phyloP scores from a whole-genome alignment of 331 rosid species.

The Dryas integrifolia region DNA sequence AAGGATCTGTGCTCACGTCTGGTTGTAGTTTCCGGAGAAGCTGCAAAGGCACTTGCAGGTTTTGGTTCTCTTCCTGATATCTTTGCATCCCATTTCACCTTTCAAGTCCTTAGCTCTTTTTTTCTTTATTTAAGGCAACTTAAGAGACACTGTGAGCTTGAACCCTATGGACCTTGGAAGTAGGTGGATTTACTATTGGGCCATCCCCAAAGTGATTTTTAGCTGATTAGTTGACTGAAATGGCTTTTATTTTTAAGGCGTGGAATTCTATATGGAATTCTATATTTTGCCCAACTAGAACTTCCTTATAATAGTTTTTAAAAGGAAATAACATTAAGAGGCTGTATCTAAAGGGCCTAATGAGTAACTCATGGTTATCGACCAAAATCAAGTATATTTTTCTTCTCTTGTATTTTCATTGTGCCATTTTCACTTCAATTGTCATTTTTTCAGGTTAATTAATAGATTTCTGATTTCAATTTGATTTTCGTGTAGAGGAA shows the following conservation, averaged over 20 bases:
- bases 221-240: neutral
- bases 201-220: neutral
- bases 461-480: neutral
- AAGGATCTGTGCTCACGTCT: conserved; percentile 63
- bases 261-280: neutral
- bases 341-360: neutral
- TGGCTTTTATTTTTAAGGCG: conserved; percentile 1
- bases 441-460: conserved; percentile 1
- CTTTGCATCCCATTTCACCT: conserved; percentile 1
- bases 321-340: neutral
- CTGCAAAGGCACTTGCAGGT: conserved; percentile 57
- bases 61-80: conserved; percentile 10
- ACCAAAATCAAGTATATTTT: neutral
- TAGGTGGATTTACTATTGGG: neutral
- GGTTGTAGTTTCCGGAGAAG: conserved; percentile 59
- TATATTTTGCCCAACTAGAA: neutral
- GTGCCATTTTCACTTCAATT: neutral
- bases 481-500: neutral
- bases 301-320: neutral
- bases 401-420: conserved; percentile 9
- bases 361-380: neutral
- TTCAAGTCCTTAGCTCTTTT: too few species aligned
- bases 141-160: conserved; percentile 3
- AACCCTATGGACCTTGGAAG: conserved; percentile 2
- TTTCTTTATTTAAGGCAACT: neutral